Conservation (phyloP, 768 basidiomycete genomes). For the Crepidotus variabilis region DNA sequence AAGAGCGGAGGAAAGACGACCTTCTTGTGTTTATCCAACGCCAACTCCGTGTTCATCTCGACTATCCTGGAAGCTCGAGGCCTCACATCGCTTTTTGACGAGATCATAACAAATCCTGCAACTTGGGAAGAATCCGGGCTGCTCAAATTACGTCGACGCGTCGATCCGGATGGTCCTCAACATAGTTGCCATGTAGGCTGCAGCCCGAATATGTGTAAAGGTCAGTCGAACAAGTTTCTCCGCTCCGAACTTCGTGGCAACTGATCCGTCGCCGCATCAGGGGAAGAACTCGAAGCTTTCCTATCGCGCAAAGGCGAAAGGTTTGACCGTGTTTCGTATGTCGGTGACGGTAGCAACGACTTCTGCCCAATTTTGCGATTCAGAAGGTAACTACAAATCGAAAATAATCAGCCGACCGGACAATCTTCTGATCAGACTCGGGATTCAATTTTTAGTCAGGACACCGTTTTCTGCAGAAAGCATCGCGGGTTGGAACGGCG, state of each 20-base stretch:
- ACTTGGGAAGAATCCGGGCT: constrained; percentile 69
- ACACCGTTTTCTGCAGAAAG: constrained; percentile 76
- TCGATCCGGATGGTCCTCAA: constrained; percentile 74
- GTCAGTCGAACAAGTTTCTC: constrained; percentile 27
- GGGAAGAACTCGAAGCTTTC: constrained; percentile 90
- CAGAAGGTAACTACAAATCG: constrained; percentile 47
- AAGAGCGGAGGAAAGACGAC: constrained; percentile 67
- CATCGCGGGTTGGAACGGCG: constrained; percentile 76
- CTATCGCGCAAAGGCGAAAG: constrained; percentile 52
- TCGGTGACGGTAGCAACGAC: constrained; percentile 95
- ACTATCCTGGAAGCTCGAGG: constrained; percentile 87
- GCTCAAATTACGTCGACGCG: constrained; percentile 69
- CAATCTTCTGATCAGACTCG: background rate
- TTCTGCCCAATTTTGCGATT: constrained; percentile 89
- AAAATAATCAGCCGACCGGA: background rate
- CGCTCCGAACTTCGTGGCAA: background rate
- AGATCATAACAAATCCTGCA: constrained; percentile 92
- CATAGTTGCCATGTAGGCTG: constrained; percentile 88
- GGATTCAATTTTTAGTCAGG: constrained; percentile 53
- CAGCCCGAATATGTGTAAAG: constrained; percentile 98
- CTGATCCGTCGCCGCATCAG: constrained; percentile 31
- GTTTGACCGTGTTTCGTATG: constrained; percentile 81
- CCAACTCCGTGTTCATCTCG: constrained; percentile 87
- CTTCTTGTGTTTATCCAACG: constrained; percentile 90
- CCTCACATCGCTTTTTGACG: constrained; percentile 67